Conservation (phyloP, 129 eudicot genomes). For the Apium graveolens region DNA sequence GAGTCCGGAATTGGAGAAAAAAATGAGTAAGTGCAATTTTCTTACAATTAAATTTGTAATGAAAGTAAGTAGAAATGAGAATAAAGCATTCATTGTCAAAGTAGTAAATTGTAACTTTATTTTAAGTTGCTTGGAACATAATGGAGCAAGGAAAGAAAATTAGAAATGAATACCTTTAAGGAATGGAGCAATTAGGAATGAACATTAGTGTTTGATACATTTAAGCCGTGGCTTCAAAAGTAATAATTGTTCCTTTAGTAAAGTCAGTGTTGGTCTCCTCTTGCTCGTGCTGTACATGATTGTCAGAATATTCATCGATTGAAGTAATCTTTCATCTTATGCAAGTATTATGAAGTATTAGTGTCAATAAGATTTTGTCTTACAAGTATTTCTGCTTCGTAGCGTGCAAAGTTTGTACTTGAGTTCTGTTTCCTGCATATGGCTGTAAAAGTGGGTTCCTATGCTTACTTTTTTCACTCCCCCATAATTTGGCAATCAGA, state of each 20-base stretch:
- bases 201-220: background rate
- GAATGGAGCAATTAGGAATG: no score
- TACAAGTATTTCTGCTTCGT: background rate
- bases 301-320: background rate
- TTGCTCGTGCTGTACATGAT: background rate
- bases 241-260: background rate
- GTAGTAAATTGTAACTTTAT: no score
- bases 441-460: background rate
- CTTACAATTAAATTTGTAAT: no score
- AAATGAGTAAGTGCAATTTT: no score
- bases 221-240: background rate
- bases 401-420: background rate
- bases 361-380: no score
- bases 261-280: background rate
- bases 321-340: background rate
- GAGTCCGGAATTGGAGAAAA: no score
- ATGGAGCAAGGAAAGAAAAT: no score
- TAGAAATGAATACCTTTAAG: no score
- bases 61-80: no score
- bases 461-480: background rate
- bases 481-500: background rate
- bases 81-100: no score
- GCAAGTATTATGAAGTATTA: background rate
- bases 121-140: no score
- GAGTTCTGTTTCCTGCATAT: background rate